These are phyloP conservation scores for Plantago major DNA, from an alignment of 257 asterid species.

Conservation along the genomic window DNA sequence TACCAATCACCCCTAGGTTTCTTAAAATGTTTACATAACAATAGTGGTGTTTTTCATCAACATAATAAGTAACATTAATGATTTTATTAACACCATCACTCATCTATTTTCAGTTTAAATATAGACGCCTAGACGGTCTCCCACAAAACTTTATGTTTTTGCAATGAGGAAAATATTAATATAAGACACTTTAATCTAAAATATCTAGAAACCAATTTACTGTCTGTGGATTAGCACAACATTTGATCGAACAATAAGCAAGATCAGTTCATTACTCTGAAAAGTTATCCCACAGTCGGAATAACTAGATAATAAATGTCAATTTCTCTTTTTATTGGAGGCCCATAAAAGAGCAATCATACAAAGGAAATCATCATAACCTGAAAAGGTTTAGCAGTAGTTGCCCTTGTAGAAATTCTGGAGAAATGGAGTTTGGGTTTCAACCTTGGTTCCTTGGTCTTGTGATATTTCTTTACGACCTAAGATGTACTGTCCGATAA, in stretches of 20 bases:
- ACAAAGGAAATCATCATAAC: conserved; percentile 14
- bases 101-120: too few species aligned
- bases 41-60: too few species aligned
- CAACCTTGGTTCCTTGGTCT: conserved; percentile 44
- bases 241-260: background rate
- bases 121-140: too few species aligned
- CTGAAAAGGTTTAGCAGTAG: conserved; percentile 43
- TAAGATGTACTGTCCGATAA: conserved; percentile 74
- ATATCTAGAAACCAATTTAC: too few species aligned
- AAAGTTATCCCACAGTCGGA: conserved; percentile 24
- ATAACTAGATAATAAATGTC: conserved; percentile 16
- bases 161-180: too few species aligned
- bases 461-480: conserved; percentile 41
- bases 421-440: conserved; percentile 59
- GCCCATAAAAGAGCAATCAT: conserved; percentile 14
- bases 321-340: conserved; percentile 25
- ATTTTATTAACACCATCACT: too few species aligned
- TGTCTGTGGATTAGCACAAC: too few species aligned
- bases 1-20: too few species aligned
- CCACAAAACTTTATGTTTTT: too few species aligned
- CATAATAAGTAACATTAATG: too few species aligned
- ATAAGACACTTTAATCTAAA: too few species aligned
- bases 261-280: background rate
- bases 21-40: too few species aligned
- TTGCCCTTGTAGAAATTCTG: conserved; percentile 71